phyloP scores from a whole-genome alignment of 2,329 filamentous ascomycete genomes.

The Alternaria infectoria region DNA sequence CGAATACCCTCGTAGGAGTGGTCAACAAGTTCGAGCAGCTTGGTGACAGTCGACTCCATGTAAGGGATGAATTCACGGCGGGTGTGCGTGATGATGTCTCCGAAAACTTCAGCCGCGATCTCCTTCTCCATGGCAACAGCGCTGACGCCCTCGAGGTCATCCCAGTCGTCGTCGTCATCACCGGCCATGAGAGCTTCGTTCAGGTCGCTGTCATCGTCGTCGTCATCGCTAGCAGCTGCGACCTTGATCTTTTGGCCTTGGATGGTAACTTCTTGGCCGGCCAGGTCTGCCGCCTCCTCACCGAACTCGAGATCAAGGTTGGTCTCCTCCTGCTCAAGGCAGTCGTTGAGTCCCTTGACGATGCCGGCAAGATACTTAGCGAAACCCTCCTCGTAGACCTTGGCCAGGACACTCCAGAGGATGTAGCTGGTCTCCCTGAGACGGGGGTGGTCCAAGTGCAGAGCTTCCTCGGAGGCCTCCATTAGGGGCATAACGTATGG shows the following conservation, averaged over 20 bases:
- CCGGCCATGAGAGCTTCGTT: conserved; percentile 62
- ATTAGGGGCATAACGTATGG: conserved; percentile 90
- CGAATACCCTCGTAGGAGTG: conserved; percentile 93
- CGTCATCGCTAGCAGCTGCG: conserved; percentile 64
- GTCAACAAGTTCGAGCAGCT: conserved; percentile 79
- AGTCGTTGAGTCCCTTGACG: conserved; percentile 80
- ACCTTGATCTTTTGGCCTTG: conserved; percentile 87
- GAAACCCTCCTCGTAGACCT: conserved; percentile 88
- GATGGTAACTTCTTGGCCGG: conserved; percentile 77
- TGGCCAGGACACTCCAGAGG: conserved; percentile 91
- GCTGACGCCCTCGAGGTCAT: conserved; percentile 82
- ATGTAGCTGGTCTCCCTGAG: conserved; percentile 97
- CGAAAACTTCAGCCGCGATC: conserved; percentile 92
- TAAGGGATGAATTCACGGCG: conserved; percentile 81
- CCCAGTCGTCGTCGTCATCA: conserved; percentile 83
- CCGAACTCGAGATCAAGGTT: conserved; percentile 78
- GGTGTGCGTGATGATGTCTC: conserved; percentile 88
- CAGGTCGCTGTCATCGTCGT: conserved; percentile 69
- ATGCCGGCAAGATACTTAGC: conserved; percentile 78
- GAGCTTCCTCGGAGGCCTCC: conserved; percentile 88
- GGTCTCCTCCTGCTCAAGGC: conserved; percentile 86
- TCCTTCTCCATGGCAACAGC: conserved; percentile 95
- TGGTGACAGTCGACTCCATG: conserved; percentile 86
- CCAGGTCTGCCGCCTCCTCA: conserved; percentile 74
- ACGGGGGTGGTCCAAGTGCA: conserved; percentile 85